A percentile compares a stretch with the other conserved stretches of the same genome.
These are phyloP conservation scores for Cystobasidium slooffiae DNA, from an alignment of 1,284 basidiomycete genomes.

Conservation along the genomic window DNA sequence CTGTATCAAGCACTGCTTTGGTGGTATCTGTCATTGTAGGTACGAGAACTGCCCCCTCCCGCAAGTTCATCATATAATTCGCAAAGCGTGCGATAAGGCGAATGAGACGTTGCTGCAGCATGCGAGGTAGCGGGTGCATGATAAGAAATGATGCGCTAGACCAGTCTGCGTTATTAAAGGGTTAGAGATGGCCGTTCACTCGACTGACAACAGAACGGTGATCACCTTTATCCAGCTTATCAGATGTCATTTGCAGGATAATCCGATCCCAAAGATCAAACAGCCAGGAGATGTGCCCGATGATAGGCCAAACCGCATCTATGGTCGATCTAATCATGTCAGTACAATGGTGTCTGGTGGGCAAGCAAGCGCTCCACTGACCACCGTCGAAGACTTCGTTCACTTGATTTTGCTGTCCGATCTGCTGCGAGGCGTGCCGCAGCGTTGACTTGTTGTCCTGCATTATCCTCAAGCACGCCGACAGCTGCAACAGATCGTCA, in stretches of 20 bases:
- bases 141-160: slow-evolving; percentile 25
- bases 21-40: not conserved
- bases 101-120: slow-evolving; percentile 37
- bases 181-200: not conserved
- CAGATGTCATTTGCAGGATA: slow-evolving; percentile 6
- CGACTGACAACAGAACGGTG: not conserved
- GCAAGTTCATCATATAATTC: slow-evolving; percentile 28
- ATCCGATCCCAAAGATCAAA: slow-evolving; percentile 39
- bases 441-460: slow-evolving; percentile 29
- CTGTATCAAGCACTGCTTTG: slow-evolving; percentile 10
- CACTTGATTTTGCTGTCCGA: slow-evolving; percentile 25
- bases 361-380: not conserved
- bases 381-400: slow-evolving; percentile 33
- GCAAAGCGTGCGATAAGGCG: slow-evolving; percentile 36
- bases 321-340: not conserved
- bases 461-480: slow-evolving; percentile 19
- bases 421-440: not conserved
- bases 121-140: slow-evolving; percentile 35
- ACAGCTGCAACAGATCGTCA: slow-evolving; percentile 23
- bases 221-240: slow-evolving; percentile 9
- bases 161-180: slow-evolving; percentile 2
- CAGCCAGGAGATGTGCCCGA: slow-evolving; percentile 34
- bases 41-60: slow-evolving; percentile 3
- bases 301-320: slow-evolving; percentile 37
- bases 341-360: not conserved